Conservation (phyloP, 1,139 yeast species). For the Yamadazyma atlantica region DNA sequence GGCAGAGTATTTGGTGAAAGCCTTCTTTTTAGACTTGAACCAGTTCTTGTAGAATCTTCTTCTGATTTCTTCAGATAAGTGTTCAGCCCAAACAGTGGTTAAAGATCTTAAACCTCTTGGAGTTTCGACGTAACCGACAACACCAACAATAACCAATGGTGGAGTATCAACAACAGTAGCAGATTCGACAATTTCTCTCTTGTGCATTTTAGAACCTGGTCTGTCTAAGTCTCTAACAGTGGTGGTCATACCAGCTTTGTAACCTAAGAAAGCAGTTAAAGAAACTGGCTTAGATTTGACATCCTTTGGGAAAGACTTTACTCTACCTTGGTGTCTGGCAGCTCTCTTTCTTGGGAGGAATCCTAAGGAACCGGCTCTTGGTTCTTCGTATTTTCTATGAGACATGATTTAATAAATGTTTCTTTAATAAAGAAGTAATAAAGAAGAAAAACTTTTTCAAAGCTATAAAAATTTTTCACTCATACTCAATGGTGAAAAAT, state of each 20-base stretch:
- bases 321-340: slow-evolving; percentile 97
- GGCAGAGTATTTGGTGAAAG: slow-evolving; percentile 99
- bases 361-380: slow-evolving; percentile 99
- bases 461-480: slow-evolving; percentile 7
- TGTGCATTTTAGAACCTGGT: slow-evolving; percentile 99
- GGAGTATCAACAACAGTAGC: slow-evolving; percentile 99
- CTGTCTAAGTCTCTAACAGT: slow-evolving; percentile 99
- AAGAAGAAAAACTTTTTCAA: not conserved
- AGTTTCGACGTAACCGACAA: slow-evolving; percentile 99
- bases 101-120: slow-evolving; percentile 99
- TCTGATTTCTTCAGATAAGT: slow-evolving; percentile 97
- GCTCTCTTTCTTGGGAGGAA: slow-evolving; percentile 99
- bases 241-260: slow-evolving; percentile 99
- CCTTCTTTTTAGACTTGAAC: slow-evolving; percentile 99
- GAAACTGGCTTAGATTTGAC: slow-evolving; percentile 98
- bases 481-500: not conserved
- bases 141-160: slow-evolving; percentile 98
- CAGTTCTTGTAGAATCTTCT: slow-evolving; percentile 99
- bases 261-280: slow-evolving; percentile 98
- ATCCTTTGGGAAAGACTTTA: slow-evolving; percentile 99
- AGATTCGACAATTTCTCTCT: slow-evolving; percentile 99
- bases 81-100: slow-evolving; percentile 99
- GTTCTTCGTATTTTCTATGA: slow-evolving; percentile 99
- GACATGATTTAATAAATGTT: slow-evolving; percentile 57
- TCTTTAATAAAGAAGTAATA: slow-evolving; percentile 1